Conservation (phyloP, 2,329 filamentous ascomycete genomes). For the Colletotrichum trifolii region DNA sequence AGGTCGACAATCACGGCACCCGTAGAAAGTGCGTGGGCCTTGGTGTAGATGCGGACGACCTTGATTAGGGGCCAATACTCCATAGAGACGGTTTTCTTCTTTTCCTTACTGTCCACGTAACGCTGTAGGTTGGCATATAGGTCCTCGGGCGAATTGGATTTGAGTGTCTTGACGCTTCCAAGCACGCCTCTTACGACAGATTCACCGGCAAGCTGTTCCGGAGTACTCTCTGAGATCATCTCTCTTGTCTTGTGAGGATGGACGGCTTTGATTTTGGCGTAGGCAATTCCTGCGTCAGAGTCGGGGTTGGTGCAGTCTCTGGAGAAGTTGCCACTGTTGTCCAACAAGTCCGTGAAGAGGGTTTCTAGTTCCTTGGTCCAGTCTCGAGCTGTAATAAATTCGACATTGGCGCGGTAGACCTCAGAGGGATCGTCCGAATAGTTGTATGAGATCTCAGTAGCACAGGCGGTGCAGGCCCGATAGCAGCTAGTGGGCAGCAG, state of each 20-base stretch:
- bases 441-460: conserved; percentile 71
- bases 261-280: conserved; percentile 58
- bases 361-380: conserved; percentile 64
- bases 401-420: conserved; percentile 64
- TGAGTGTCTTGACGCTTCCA: conserved; percentile 40
- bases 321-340: conserved; percentile 51
- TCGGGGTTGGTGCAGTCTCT: conserved; percentile 53
- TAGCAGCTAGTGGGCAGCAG: conserved; percentile 60
- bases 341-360: conserved; percentile 60
- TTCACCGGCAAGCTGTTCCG: conserved; percentile 39
- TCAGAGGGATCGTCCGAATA: conserved; percentile 49
- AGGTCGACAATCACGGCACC: conserved; percentile 58
- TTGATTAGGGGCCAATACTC: conserved; percentile 64
- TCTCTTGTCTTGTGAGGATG: conserved; percentile 49
- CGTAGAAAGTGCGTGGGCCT: conserved; percentile 47
- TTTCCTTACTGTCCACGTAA: conserved; percentile 46
- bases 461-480: conserved; percentile 70
- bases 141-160: conserved; percentile 36
- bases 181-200: conserved; percentile 40
- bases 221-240: conserved; percentile 40
- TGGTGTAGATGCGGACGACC: conserved; percentile 55
- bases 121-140: conserved; percentile 42
- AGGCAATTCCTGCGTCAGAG: conserved; percentile 54
- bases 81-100: conserved; percentile 37
- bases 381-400: conserved; percentile 65